Evolutionary conservation across 2,329 filamentous ascomycete species (phyloP), one percentile per base, ranked within the genome.

Genomic region (Clathrospora elynae): DNA sequence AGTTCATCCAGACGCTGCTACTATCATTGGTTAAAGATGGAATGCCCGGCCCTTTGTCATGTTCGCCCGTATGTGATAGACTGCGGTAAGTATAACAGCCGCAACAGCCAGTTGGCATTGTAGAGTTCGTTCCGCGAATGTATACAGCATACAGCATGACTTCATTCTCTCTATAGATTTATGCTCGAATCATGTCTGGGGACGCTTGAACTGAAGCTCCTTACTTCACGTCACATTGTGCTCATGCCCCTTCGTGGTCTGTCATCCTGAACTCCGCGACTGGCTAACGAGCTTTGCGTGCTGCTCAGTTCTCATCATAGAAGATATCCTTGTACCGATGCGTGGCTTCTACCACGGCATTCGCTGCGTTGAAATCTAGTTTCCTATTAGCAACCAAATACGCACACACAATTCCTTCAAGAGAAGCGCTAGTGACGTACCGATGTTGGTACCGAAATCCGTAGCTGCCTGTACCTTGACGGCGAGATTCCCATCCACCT

Each of bases 261-360:
- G n/a, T n/a, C n/a, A n/a, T n/a, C n/a, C n/a, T n/a, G n/a, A n/a
- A n/a, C n/a, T n/a, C n/a, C n/a, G n/a, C n/a, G n/a, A n/a, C n/a
- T n/a, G n/a, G n/a, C n/a, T n/a, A 16, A 9, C n/a, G 1, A 12
- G 14, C 17, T 6, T 33, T 22, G 5, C 17, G 2, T 19, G 9
- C 11, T 17, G 9, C 20, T 55, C 47, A 61, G 29, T 61, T 48
- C 10, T 49, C 76, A 40, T 82, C 80, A 63, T 88, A 90, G 67
- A 96, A 96, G 36, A 97, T 86, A 49, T 83, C 77, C 63, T 86
- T 88, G 66, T 90, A 83, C 35, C 84, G 81, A 72, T 96, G 91
- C 22, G 90, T 93, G 23, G 84, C 85, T 44, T 96, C 88, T 11
- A 96, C 91, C 3, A 96, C 87, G 0, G 86, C 82, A 43, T 88